Evolutionary conservation across 1,284 basidiomycete genomes (phyloP), one percentile per base, ranked within the genome.

Genomic region (Rhizoctonia solani): DNA sequence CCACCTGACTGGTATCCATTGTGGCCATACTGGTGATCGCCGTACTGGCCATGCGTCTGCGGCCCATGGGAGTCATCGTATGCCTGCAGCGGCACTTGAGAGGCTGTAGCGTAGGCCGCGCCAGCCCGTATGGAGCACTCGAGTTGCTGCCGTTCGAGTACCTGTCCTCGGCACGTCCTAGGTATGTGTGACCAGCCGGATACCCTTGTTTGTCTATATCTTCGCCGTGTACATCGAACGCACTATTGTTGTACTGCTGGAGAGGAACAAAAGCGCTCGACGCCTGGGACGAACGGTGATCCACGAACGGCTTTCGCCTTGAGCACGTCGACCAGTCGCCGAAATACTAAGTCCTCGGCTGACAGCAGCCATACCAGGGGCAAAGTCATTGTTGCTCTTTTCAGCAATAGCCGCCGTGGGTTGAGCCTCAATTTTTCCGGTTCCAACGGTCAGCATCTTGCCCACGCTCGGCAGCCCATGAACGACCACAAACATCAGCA

Each of bases 391-490:
- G 11, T 44, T 37, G 21, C 19, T 29, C 59, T 63, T 63, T 29
- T 63, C 59, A 30, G 74, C 74, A 16, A 73, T 74, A 0, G 75
- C 67, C 1, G 61, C 47, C 5, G 76, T 74, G 0, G 76, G 73
- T 76, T 93, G 91, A 11, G 74, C 76, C 8, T 83, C 91, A 54
- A 95, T 80, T 68, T 83, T 74, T n/a, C 91, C 92, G 59, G 85
- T 86, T 42, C 92, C 92, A 61, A 90, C 80, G 83, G 86, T 93
- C 69, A 94, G 82, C 76, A 84, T 85, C 3, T 81, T 75, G 3
- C 89, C 92, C 41, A 88, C 79, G 11, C 85, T 88, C 3, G 92
- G 92, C 2, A 93, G 83, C 54, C 89, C 91, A 70, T 90, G 84
- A 63, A 92, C 85, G 52, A 92, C 88, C 66, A 93, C 87, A 74